Evolutionary conservation across 2,329 filamentous ascomycete genomes (phyloP), one percentile per base, ranked within the genome.

Genomic region (Trichoderma sp.): DNA sequence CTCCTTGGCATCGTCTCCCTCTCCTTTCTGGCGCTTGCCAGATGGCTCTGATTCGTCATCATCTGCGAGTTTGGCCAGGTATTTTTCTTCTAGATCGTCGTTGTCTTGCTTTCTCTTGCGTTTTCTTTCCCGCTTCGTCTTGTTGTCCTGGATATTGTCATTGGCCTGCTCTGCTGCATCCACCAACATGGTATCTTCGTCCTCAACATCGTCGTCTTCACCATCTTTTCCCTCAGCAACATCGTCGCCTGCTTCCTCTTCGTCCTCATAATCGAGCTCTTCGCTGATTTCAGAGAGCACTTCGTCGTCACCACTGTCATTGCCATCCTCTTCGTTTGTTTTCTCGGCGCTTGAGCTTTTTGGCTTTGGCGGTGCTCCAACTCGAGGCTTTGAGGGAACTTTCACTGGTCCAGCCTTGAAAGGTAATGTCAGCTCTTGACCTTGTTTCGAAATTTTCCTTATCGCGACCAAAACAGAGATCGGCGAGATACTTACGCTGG

Each of bases 21-120:
- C 57, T 7, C 24, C 70, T 19, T 78, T 89, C 63, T 83, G 84
- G 56, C 85, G 85, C 75, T 90, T 89, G 47, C 81, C 83, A 64
- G 82, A 77, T 68, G 85, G 83, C 77, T 86, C 82, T 76, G 88
- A 84, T 76, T 88, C 82, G 74, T 88, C 85, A 75, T 90, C 79
- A 76, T 88, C 80, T 73, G 84, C 86, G 35, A 94, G 79, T 72
- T 89, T 89, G 68, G 86, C 82, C 81, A 95, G 82, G 74, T 94
- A 94, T 62, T 86, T 87, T 68, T 84, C 86, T 76, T 94, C 92
- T 2, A 94, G 80, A 68, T 92, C 88, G 29, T 92, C 89, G 69
- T 91, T 86, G 13, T 90, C 87, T 37, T 91, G 86, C 68, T 84
- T 89, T 69, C 90, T 84, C 81, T 91, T 92, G 71, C 90, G 85